These are phyloP conservation scores for Cinnamomum chago DNA, from an alignment of 164 flowering plant species.

Conservation along the genomic window DNA sequence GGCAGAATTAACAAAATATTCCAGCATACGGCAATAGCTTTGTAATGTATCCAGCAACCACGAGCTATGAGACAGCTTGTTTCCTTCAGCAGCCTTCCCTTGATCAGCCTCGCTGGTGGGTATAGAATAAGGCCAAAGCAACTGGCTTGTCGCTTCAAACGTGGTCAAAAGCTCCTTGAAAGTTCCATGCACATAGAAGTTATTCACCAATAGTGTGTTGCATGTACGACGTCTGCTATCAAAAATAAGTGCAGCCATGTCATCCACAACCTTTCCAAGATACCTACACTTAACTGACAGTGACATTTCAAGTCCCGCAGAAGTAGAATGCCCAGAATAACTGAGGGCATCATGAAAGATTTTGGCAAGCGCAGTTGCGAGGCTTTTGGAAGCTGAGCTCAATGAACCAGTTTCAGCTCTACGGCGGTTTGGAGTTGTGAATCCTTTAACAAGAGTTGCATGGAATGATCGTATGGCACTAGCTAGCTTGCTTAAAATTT, in stretches of 20 bases:
- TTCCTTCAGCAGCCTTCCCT: conserved; percentile 47
- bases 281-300: conserved; percentile 81
- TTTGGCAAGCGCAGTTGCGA: conserved; percentile 71
- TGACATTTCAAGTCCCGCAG: conserved; percentile 48
- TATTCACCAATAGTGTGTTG: conserved; percentile 67
- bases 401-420: conserved; percentile 68
- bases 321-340: conserved; percentile 55
- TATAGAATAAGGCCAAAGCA: conserved; percentile 71
- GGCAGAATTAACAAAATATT: conserved; percentile 80
- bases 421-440: conserved; percentile 71
- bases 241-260: conserved; percentile 66
- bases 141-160: conserved; percentile 92
- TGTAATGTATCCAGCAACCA: conserved; percentile 86
- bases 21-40: conserved; percentile 69
- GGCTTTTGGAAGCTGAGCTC: conserved; percentile 67
- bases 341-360: conserved; percentile 66
- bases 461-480: conserved; percentile 56
- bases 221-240: conserved; percentile 72
- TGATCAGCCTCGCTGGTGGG: conserved; percentile 40
- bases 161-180: conserved; percentile 86
- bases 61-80: conserved; percentile 46
- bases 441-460: conserved; percentile 67
- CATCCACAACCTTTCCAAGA: conserved; percentile 88
- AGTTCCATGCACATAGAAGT: conserved; percentile 87
- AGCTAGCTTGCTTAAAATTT: conserved; percentile 65